Percentiles rank a stretch among this genome's conserved stretches.
These are phyloP conservation scores for Acanthamoeba castellanii DNA, from an alignment of 208 protist genomes.

Conservation along the genomic window DNA sequence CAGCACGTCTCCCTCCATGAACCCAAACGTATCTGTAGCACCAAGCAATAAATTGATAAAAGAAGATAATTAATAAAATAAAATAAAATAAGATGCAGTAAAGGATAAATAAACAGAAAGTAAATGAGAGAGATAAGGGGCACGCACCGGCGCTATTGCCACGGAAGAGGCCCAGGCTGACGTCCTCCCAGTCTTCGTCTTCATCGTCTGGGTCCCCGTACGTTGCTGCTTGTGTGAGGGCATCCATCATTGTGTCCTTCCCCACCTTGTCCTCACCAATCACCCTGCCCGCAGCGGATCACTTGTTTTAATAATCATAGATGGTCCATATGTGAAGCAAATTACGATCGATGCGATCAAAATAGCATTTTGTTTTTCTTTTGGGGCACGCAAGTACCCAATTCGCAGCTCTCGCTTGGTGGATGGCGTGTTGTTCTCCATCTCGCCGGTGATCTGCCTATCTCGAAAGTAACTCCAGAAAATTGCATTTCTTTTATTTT, in stretches of 20 bases:
- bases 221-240: conserved; percentile 38
- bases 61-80: too few species aligned
- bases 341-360: too few species aligned
- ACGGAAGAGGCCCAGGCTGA: conserved; percentile 34
- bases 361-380: too few species aligned
- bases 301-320: neutral
- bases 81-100: neutral
- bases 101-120: conserved; percentile 4
- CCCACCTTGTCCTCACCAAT: neutral
- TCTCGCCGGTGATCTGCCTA: neutral
- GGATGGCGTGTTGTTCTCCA: neutral
- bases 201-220: conserved; percentile 27
- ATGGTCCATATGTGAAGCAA: neutral
- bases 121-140: neutral
- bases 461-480: neutral
- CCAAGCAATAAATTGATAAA: too few species aligned
- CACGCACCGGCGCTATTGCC: conserved; percentile 32
- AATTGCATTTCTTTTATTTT: too few species aligned
- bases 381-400: neutral
- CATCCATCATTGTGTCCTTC: conserved; percentile 62
- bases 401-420: neutral
- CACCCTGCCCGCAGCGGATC: neutral
- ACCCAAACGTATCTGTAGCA: conserved; percentile 29
- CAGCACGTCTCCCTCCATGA: conserved; percentile 46
- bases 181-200: conserved; percentile 39